phyloP scores from a whole-genome alignment of 2,329 filamentous ascomycete genomes.

The Neofusicoccum kwambonambiense region DNA sequence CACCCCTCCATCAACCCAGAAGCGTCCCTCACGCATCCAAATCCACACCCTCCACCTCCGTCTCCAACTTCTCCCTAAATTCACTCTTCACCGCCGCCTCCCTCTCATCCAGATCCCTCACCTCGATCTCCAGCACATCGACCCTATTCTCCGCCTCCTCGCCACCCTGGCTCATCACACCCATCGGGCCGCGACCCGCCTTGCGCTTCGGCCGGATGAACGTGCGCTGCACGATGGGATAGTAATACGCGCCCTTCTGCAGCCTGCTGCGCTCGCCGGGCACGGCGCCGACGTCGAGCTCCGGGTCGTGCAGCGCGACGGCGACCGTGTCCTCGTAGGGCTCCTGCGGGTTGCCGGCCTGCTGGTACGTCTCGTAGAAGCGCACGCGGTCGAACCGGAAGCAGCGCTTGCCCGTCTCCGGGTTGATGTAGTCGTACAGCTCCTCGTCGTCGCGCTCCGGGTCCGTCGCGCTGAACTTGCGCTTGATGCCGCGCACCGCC shows the following conservation, averaged over 20 bases:
- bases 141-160: conserved; percentile 47
- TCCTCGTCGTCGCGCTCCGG: conserved; percentile 50
- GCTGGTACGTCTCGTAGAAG: conserved; percentile 60
- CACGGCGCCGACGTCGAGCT: conserved; percentile 26
- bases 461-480: conserved; percentile 56
- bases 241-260: conserved; percentile 60
- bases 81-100: conserved; percentile 40
- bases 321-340: conserved; percentile 57
- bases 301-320: conserved; percentile 57
- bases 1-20: neutral
- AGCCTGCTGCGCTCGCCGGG: conserved; percentile 26
- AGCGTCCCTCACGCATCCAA: neutral
- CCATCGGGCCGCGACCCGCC: conserved; percentile 43
- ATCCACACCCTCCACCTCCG: conserved; percentile 6
- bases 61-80: conserved; percentile 11
- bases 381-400: conserved; percentile 59
- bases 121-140: conserved; percentile 53
- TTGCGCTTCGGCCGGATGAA: conserved; percentile 51
- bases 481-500: conserved; percentile 52
- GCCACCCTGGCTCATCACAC: conserved; percentile 35
- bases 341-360: conserved; percentile 51
- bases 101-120: conserved; percentile 51
- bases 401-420: conserved; percentile 38
- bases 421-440: conserved; percentile 37
- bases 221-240: conserved; percentile 59